Base-by-base conservation (phyloP, 2,329 filamentous ascomycete species). In the Aspergillus sp. region DNA sequence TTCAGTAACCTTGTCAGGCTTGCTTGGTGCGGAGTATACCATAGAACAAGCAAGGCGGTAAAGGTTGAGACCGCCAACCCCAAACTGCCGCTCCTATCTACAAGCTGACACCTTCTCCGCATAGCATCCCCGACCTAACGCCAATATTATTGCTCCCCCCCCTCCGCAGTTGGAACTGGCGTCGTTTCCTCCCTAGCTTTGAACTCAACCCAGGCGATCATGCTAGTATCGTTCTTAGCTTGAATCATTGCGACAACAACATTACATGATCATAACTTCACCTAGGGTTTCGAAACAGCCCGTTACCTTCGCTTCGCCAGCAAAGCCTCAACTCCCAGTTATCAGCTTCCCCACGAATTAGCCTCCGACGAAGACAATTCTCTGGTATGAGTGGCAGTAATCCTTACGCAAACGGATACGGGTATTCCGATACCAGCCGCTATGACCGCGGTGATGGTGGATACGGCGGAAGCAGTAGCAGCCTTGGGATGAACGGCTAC, bases 361-460 rank as follows among this genome's bases (percentile, higher is more conserved):
- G 6, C 13, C 11, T 60, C 19, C 39, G 19, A 57, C 52, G 55
- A 55, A 44, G 44, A 21, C 48, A 61, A 38, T 32, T 42, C 58
- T 59, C 62, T 68, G 71, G 65, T 62, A 77, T 77, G 75, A 77
- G 69, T 62, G 70, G 70, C 58, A 68, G 72, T 71, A 70, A 59
- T 59, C 70, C 70, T 39, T 75, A 75, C 65, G 67, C 71, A 55
- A 75, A 75, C 66, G 75, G 76, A 64, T 72, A 76, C 67, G 75
- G 73, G 55, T 72, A 75, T 64, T 67, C 73, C 68, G 71, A 74
- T 58, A 51, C 69, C 60, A 68, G 68, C 64, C 71, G 73, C 55
- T 73, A 74, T 64, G 75, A 77, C 47, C 66, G 66, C 44, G 64
- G 70, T 19, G 72, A 78, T 58, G 71, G 71, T 32, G 64, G 63